A percentile compares a stretch with the other conserved stretches of the same genome.
Conservation (phyloP, 2,329 filamentous ascomycete genomes). For the Didymella segeticola region DNA sequence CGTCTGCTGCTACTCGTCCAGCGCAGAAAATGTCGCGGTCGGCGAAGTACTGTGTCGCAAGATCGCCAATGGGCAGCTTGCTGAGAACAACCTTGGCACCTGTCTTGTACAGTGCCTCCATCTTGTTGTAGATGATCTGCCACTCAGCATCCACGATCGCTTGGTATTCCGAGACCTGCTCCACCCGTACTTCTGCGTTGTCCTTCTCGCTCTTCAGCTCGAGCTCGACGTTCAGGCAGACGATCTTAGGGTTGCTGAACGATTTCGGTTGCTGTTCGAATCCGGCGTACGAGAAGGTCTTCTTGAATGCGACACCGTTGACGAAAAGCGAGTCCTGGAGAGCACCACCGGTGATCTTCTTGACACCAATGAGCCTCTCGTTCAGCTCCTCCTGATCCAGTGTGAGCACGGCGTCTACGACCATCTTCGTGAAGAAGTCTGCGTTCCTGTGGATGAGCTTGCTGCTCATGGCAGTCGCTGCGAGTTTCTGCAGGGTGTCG, state of each 20-base stretch:
- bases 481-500: constrained; percentile 88
- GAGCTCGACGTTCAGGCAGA: constrained; percentile 96
- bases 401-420: constrained; percentile 93
- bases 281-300: constrained; percentile 98
- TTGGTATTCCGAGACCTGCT: constrained; percentile 99
- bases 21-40: constrained; percentile 99
- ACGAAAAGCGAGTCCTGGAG: constrained; percentile 96
- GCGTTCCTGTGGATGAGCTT: constrained; percentile 99
- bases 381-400: constrained; percentile 97
- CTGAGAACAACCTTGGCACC: constrained; percentile 97
- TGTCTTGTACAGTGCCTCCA: constrained; percentile 91
- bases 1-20: constrained; percentile 86
- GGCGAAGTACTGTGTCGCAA: constrained; percentile 97
- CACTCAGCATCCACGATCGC: constrained; percentile 99
- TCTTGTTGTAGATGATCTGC: constrained; percentile 99
- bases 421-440: constrained; percentile 96
- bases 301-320: constrained; percentile 98
- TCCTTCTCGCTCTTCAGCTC: constrained; percentile 99
- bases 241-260: constrained; percentile 93
- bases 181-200: constrained; percentile 96
- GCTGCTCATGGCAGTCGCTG: constrained; percentile 97
- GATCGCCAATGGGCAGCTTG: constrained; percentile 95
- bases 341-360: constrained; percentile 96
- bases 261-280: constrained; percentile 99
- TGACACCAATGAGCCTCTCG: constrained; percentile 96